Evolutionary conservation across 2,329 filamentous ascomycete genomes (phyloP).

Genomic region (Ophiostoma sp.): DNA sequence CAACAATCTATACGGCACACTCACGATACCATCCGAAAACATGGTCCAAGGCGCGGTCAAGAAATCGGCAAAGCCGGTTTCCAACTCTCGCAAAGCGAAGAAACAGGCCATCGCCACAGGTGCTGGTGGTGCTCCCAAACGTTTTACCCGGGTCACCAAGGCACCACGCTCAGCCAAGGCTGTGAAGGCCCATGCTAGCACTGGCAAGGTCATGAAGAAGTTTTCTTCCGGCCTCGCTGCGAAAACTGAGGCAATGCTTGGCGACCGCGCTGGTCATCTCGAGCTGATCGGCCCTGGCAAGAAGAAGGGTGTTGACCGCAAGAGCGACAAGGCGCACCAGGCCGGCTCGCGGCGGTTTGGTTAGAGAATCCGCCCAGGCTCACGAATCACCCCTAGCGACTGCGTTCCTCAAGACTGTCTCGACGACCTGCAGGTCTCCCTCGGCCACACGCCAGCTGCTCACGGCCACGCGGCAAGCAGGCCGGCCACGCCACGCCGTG

Average conservation of each 20-base stretch:
- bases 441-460: constrained; percentile 80
- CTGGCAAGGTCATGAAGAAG: constrained; percentile 57
- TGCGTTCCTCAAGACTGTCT: constrained; percentile 53
- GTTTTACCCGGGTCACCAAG: constrained; percentile 51
- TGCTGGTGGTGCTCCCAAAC: constrained; percentile 34
- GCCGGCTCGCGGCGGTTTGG: constrained; percentile 59
- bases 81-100: constrained; percentile 37
- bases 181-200: constrained; percentile 41
- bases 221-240: constrained; percentile 55
- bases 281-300: constrained; percentile 60
- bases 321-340: constrained; percentile 35
- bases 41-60: constrained; percentile 61
- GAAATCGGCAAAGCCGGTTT: constrained; percentile 43
- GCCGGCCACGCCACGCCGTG: constrained; percentile 71
- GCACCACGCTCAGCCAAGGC: constrained; percentile 43
- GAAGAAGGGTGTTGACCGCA: constrained; percentile 39
- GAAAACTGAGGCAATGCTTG: constrained; percentile 59
- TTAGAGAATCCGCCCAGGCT: constrained; percentile 34
- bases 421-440: constrained; percentile 66
- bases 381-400: background rate
- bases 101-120: constrained; percentile 37
- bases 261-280: constrained; percentile 59
- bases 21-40: background rate
- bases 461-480: constrained; percentile 80
- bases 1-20: background rate